Evolutionary conservation across 441 rosid genomes (phyloP), one percentile per base, ranked within the genome.

Genomic region (Lepidium campestre): DNA sequence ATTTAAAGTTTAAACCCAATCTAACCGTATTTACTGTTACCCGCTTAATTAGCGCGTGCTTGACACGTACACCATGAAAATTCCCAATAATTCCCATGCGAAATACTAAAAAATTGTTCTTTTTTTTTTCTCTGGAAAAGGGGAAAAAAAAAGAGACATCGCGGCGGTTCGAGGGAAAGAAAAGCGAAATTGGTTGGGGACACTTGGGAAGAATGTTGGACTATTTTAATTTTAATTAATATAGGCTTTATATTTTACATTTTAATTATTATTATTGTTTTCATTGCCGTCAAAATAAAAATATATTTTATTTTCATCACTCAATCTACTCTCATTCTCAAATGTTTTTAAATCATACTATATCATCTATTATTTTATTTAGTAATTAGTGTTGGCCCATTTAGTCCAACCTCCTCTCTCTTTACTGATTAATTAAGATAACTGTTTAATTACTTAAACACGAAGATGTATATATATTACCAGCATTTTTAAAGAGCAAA

Each of bases 81-180:
- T 52, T 70, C 3, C 14, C 6, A 64, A 60, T 60, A 64, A 60
- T 60, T 67, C 52, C 64, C 77, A 68, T 56, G 73, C 70, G 68
- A 37, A 46, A 12, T 29, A 14, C 9, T 4, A 27, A 41, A 5
- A 29, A 31, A 23, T 19, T 15, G 8, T 7, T n/a, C n/a, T 25
- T 3, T 46, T 39, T 25, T 17, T 48, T 19, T 18, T 12, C 25
- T 27, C 17, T 32, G 27, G 25, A 32, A 46, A 67, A 31, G 10
- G 31, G n/a, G n/a, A n/a, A n/a, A 47, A 40, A 53, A 42, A 23
- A 57, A 68, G 19, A 68, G 66, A 37, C 78, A 68, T 62, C 70
- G 70, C 77, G 77, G 74, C 65, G 73, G 77, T 74, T 68, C 77
- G 77, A 74, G 74, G 70, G 74, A 47, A 74, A 62, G 14, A 62